A percentile compares a stretch with the other conserved stretches of the same genome.
These are phyloP conservation scores for Diversispora epigaea DNA, from an alignment of 192 early-diverging fungal species.

Conservation along the genomic window DNA sequence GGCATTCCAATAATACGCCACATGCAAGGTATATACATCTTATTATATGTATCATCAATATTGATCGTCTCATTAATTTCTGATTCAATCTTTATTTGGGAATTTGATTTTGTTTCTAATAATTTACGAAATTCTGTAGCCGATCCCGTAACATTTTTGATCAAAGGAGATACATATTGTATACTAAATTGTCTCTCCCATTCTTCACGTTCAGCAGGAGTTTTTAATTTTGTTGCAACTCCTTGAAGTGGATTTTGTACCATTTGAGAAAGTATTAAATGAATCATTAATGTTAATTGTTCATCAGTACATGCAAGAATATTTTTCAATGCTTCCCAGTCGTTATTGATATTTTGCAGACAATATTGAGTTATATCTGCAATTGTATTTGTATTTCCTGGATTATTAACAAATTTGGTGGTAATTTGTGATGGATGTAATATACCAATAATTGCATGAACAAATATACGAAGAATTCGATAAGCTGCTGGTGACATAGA, in stretches of 20 bases:
- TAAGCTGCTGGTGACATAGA: constrained; percentile 29
- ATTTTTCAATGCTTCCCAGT: constrained; percentile 31
- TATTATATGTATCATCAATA: constrained; percentile 12
- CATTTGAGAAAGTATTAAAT: constrained; percentile 26
- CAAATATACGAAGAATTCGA: constrained; percentile 32
- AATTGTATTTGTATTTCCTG: neutral
- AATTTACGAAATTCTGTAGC: constrained; percentile 13
- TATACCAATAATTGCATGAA: constrained; percentile 32
- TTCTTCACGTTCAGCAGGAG: constrained; percentile 11
- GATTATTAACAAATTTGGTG: neutral
- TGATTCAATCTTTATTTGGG: neutral
- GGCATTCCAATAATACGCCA: constrained; percentile 10
- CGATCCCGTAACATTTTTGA: constrained; percentile 20
- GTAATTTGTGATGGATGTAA: neutral
- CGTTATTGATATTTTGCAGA: constrained; percentile 25
- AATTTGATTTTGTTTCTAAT: neutral
- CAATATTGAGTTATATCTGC: constrained; percentile 2
- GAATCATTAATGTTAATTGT: constrained; percentile 22
- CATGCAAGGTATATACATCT: neutral
- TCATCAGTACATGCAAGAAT: constrained; percentile 29
- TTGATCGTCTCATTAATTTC: constrained; percentile 27
- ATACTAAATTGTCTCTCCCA: constrained; percentile 16
- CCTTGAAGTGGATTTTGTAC: neutral
- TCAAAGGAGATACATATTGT: constrained; percentile 14
- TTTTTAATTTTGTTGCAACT: neutral